Base-by-base conservation (phyloP, 2,329 filamentous ascomycete genomes). In the Microcyclosporella mali region DNA sequence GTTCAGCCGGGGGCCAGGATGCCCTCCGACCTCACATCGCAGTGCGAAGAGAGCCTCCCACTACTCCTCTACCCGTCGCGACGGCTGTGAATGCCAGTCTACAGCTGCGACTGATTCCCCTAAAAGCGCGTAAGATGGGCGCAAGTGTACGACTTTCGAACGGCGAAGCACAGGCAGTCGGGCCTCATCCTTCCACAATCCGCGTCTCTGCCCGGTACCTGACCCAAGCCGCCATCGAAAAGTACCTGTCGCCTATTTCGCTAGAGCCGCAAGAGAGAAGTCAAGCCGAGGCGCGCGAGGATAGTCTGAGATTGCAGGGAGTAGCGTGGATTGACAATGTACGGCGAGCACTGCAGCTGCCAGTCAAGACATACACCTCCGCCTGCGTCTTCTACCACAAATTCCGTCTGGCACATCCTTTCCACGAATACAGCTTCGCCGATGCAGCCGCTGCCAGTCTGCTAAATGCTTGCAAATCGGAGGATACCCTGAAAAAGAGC, bases 401-500 rank as follows among this genome's bases (percentile, higher is more conserved):
- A 55, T 95, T 95, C 63, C 82, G 90, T 25, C 75, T 97, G 40
- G 79, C 84, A 34, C 88, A 94, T 59, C 77, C 82, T n/a, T 87
- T 89, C 55, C 80, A 73, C 52, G 88, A 94, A 58, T 95, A 94
- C 66, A 85, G 50, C 28, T 85, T 63, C 88, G 82, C 61, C 64
- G 90, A 97, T 62, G 89, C 88, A 1, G 88, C 90, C 0, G 79
- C 92, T 6, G 88, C 92, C 1, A 84, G 88, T 17, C 71, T 98
- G 7, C 90, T 97, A 59, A 85, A 89, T 2, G 89, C 89, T 2
- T 97, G 90, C 73, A 98, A 98, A 70, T 88, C 94, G 34, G 92
- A 98, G 66, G 92, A 98, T 65, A 98, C 92, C 0, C 78, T 95
- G 53, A 98, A 98, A 69, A 97, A 97, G 70, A 94, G 88, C 3